Base-by-base conservation (phyloP, 2,329 filamentous ascomycete genomes). In the Simplicillium aogashimaense region DNA sequence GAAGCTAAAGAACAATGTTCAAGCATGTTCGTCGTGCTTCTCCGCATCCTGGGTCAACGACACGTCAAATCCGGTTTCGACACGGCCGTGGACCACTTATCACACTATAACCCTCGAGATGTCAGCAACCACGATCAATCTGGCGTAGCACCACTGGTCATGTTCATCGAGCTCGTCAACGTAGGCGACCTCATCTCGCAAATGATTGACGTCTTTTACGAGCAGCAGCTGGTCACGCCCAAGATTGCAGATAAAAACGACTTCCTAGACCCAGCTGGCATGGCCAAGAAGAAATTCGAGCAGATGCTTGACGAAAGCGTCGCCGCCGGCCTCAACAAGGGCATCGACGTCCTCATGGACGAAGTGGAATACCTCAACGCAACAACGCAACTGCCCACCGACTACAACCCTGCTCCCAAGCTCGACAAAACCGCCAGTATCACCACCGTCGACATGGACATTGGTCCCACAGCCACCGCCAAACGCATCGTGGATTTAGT, bases 181-280 rank as follows among this genome's bases (percentile, higher is more conserved):
- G 90, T 98, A 1, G 92, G 92, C 43, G 92, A 98, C 58, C 72
- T 98, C 43, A 98, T 98, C 51, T 87, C 94, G 44, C 92, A 98
- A 60, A 98, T 98, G 92, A 79, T 98, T 43, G 92, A 98, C 57
- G 88, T 98, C 29, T 98, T 98, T 58, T 98, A 94, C 63, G 85
- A 94, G 57, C 92, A 97, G 63, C 92, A 98, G 64, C 75, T 98
- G 20, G 79, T 88, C 6, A 76, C 78, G 1, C 77, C 84, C 12
- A 85, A 85, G 52, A 80, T 98, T 39, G 84, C 84, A 1, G 90
- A 97, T 56, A 81, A 85, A 34, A 94, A 94, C 56, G 92, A 98
- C 63, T 98, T 98, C 54, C 70, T 98, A 36, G 87, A 94, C 54
- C 84, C 88, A 15, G 86, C 89, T 0, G 84, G 85, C 28, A 83